Conservation (phyloP, 768 basidiomycete species). For the Termitomyces sp. region DNA sequence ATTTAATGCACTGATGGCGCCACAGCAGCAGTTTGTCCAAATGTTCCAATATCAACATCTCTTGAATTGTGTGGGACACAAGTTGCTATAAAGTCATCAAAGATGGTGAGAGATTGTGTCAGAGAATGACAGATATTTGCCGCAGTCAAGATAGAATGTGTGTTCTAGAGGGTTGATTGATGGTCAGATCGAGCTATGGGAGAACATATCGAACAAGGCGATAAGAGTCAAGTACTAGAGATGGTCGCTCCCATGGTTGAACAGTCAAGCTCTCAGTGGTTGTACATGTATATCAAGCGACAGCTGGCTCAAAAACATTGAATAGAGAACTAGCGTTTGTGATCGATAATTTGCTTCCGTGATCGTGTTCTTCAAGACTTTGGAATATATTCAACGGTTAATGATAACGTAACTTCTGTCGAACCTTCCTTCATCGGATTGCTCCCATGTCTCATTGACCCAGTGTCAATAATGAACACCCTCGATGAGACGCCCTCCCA, state of each 20-base stretch:
- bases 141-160: neutral
- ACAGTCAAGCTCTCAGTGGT: neutral
- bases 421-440: neutral
- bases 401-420: neutral
- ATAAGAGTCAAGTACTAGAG: neutral
- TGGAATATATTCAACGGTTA: neutral
- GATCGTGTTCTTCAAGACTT: neutral
- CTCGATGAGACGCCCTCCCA: neutral
- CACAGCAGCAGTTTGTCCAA: neutral
- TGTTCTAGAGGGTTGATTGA: neutral
- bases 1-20: neutral
- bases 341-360: constrained; percentile 1
- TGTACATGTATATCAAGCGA: neutral
- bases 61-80: neutral
- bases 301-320: too few species aligned
- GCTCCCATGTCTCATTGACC: neutral
- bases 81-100: neutral
- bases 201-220: neutral
- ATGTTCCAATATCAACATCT: neutral
- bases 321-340: too few species aligned
- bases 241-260: neutral
- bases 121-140: neutral
- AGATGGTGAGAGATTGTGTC: neutral
- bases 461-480: neutral
- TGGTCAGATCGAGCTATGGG: neutral